Evolutionary conservation across 2,329 filamentous ascomycete genomes (phyloP).

Genomic region (Monosporascus sp.): DNA sequence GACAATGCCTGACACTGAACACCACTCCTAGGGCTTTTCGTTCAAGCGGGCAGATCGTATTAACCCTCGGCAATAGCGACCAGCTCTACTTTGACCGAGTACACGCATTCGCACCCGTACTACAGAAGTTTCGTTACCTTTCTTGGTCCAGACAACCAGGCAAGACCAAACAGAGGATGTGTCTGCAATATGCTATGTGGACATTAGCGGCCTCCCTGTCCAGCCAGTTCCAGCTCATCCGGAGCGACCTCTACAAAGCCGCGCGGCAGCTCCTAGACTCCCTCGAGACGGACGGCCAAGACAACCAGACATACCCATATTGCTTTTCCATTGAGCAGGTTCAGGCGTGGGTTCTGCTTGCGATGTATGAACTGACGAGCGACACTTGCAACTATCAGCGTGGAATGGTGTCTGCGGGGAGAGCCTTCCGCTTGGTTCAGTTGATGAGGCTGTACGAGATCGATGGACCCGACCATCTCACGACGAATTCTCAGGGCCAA

Average conservation of each 20-base stretch:
- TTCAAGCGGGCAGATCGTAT: not conserved
- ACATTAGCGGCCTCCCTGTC: constrained; percentile 24
- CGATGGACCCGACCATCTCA: not conserved
- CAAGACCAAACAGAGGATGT: constrained; percentile 12
- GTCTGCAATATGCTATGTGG: constrained; percentile 28
- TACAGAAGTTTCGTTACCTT: constrained; percentile 20
- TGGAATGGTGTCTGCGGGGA: constrained; percentile 5
- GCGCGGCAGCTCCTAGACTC: constrained; percentile 20
- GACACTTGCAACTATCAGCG: constrained; percentile 4
- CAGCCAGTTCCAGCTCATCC: constrained; percentile 21
- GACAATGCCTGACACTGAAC: not conserved
- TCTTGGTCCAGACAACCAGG: constrained; percentile 12
- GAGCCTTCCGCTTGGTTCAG: constrained; percentile 9
- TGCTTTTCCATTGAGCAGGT: constrained; percentile 5
- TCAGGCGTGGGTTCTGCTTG: constrained; percentile 9
- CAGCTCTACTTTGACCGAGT: constrained; percentile 24
- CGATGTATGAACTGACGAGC: constrained; percentile 6
- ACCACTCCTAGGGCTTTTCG: not conserved
- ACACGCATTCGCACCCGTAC: constrained; percentile 22
- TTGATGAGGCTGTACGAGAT: constrained; percentile 4
- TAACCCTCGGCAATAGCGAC: constrained; percentile 1
- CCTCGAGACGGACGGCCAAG: constrained; percentile 12
- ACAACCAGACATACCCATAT: too few relatives aligned
- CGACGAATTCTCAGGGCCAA: not conserved
- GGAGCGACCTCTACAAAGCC: constrained; percentile 18